Evolutionary conservation across 2,329 filamentous ascomycete genomes (phyloP).

Genomic region (Hymenoscyphus albidus): DNA sequence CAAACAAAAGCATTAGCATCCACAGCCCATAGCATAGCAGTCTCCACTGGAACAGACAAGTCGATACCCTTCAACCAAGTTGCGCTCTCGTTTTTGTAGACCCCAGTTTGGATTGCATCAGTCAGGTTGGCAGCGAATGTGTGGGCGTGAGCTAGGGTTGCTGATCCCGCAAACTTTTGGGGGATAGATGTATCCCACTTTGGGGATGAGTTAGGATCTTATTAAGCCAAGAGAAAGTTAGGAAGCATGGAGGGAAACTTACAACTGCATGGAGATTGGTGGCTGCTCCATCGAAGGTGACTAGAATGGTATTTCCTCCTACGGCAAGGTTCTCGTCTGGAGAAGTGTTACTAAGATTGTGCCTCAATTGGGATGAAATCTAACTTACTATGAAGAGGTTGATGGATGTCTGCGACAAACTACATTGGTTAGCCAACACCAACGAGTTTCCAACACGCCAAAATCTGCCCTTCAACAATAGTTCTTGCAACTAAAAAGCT

Average conservation of each 20-base stretch:
- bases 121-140: slow-evolving; percentile 56
- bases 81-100: slow-evolving; percentile 39
- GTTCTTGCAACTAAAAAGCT: too few species aligned
- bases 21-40: slow-evolving; percentile 58
- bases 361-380: not conserved
- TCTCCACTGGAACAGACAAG: slow-evolving; percentile 20
- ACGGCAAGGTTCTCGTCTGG: slow-evolving; percentile 54
- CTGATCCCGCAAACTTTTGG: slow-evolving; percentile 58
- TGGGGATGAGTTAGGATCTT: not conserved
- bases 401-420: slow-evolving; percentile 58
- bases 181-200: slow-evolving; percentile 58
- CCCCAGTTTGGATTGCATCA: slow-evolving; percentile 52
- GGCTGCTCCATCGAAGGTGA: slow-evolving; percentile 54
- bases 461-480: not conserved
- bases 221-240: not conserved
- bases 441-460: not conserved
- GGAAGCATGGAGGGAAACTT: slow-evolving; percentile 7
- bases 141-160: slow-evolving; percentile 45
- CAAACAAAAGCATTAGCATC: slow-evolving; percentile 62
- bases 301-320: slow-evolving; percentile 66
- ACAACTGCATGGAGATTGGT: slow-evolving; percentile 64
- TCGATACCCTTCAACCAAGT: slow-evolving; percentile 23
- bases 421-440: slow-evolving; percentile 38
- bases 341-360: not conserved
- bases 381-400: slow-evolving; percentile 53